phyloP scores from a whole-genome alignment of 352 stramenopile genomes.

The Plasmopara viticola region DNA sequence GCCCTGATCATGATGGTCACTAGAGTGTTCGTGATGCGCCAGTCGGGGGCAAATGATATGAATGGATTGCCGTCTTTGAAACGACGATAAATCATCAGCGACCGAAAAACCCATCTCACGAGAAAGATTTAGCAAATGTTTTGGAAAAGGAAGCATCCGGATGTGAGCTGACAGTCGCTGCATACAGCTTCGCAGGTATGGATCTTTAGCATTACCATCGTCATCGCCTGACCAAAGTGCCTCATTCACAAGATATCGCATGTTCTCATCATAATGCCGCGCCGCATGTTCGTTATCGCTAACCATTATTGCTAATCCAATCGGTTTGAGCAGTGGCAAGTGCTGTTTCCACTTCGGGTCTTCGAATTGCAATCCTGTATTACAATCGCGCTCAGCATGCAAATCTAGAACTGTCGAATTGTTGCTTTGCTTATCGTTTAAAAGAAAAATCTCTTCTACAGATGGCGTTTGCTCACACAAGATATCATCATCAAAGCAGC shows the following conservation, averaged over 20 bases:
- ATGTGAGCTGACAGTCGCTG: slow-evolving; percentile 77
- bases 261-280: slow-evolving; percentile 53
- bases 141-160: slow-evolving; percentile 79
- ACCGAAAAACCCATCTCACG: slow-evolving; percentile 77
- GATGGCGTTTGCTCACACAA: slow-evolving; percentile 74
- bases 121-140: slow-evolving; percentile 71
- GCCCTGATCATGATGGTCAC: slow-evolving; percentile 78
- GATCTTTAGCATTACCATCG: slow-evolving; percentile 22
- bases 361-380: slow-evolving; percentile 82
- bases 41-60: slow-evolving; percentile 80
- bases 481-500: slow-evolving; percentile 85
- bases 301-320: slow-evolving; percentile 73
- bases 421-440: slow-evolving; percentile 64
- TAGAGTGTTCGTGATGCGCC: slow-evolving; percentile 77
- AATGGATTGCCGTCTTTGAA: slow-evolving; percentile 64
- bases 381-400: slow-evolving; percentile 59
- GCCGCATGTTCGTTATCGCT: slow-evolving; percentile 72
- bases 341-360: slow-evolving; percentile 81
- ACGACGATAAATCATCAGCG: slow-evolving; percentile 53
- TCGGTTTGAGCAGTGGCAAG: slow-evolving; percentile 69
- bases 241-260: slow-evolving; percentile 73
- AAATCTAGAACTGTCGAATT: slow-evolving; percentile 71
- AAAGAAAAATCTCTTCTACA: slow-evolving; percentile 79
- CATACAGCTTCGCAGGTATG: slow-evolving; percentile 56
- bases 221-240: slow-evolving; percentile 21